Percentiles rank a stretch among this genome's conserved stretches.
phyloP scores from a whole-genome alignment of 108 stramenopile genomes.

The Cyclotella kingstonii region DNA sequence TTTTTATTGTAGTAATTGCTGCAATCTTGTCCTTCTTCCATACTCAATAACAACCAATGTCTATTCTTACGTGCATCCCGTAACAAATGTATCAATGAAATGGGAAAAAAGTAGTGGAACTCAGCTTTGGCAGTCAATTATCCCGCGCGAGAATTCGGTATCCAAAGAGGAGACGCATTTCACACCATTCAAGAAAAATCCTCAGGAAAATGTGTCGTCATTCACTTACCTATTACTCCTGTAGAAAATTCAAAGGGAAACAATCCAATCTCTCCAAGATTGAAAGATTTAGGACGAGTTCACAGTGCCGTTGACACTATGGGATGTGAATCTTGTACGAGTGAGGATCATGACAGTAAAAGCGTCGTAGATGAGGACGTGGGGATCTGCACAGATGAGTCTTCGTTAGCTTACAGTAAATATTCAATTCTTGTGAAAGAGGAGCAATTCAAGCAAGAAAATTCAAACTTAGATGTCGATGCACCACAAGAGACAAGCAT shows the following conservation, averaged over 20 bases:
- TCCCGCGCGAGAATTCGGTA: slow-evolving; percentile 66
- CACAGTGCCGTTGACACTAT: too few relatives aligned
- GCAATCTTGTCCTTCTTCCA: neutral
- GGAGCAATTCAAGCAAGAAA: too few relatives aligned
- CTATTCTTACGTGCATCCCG: neutral
- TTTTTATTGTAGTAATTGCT: neutral
- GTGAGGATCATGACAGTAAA: too few relatives aligned
- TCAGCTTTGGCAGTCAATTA: slow-evolving; percentile 84
- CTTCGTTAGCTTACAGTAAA: too few relatives aligned
- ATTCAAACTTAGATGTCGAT: too few relatives aligned
- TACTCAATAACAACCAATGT: neutral
- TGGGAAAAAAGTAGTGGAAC: slow-evolving; percentile 50
- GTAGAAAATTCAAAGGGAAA: too few relatives aligned
- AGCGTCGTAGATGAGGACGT: too few relatives aligned
- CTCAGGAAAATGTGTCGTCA: slow-evolving; percentile 40
- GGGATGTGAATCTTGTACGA: too few relatives aligned
- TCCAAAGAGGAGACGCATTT: slow-evolving; percentile 75
- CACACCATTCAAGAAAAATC: slow-evolving; percentile 52
- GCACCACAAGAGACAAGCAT: neutral
- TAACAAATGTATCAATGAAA: neutral
- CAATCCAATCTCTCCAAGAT: too few relatives aligned
- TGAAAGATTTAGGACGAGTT: too few relatives aligned
- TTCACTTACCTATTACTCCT: slow-evolving; percentile 55
- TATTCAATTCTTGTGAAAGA: too few relatives aligned
- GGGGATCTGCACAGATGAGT: too few relatives aligned